Conservation (phyloP, 2,329 filamentous ascomycete species). For the Akanthomyces dipterigenus region DNA sequence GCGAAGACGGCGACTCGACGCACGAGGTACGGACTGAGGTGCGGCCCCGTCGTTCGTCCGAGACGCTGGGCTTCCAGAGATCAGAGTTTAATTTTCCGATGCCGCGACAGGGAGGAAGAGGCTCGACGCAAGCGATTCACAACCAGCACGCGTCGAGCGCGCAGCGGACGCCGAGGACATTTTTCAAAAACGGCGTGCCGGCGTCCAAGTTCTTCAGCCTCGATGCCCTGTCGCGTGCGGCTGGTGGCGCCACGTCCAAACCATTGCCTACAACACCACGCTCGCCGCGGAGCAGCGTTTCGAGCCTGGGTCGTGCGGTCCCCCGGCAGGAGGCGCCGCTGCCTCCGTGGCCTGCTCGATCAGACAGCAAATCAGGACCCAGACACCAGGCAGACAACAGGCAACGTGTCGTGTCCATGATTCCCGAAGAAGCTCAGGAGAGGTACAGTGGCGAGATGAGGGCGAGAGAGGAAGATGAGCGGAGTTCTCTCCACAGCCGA, state of each 20-base stretch:
- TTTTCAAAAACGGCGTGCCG: constrained; percentile 1
- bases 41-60: constrained; percentile 15
- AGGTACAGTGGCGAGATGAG: not conserved
- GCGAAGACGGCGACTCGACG: not conserved
- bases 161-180: not conserved
- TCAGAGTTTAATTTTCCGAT: not conserved
- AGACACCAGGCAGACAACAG: constrained; percentile 1
- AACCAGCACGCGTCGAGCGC: constrained; percentile 12
- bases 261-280: not conserved
- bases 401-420: constrained; percentile 13
- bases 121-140: constrained; percentile 14
- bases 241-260: not conserved
- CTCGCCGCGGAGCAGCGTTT: not conserved
- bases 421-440: constrained; percentile 10
- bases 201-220: constrained; percentile 14
- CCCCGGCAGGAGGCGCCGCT: constrained; percentile 5
- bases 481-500: constrained; percentile 13
- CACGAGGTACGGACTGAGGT: not conserved
- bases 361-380: not conserved
- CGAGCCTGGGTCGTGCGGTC: not conserved
- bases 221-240: constrained; percentile 13
- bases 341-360: constrained; percentile 11
- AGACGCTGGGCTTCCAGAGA: constrained; percentile 14
- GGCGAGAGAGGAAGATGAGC: constrained; percentile 9
- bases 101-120: not conserved